Evolutionary conservation across 352 stramenopile genomes (phyloP), one percentile per base, ranked within the genome.

Genomic region (Thalassiosira ordinaria): DNA sequence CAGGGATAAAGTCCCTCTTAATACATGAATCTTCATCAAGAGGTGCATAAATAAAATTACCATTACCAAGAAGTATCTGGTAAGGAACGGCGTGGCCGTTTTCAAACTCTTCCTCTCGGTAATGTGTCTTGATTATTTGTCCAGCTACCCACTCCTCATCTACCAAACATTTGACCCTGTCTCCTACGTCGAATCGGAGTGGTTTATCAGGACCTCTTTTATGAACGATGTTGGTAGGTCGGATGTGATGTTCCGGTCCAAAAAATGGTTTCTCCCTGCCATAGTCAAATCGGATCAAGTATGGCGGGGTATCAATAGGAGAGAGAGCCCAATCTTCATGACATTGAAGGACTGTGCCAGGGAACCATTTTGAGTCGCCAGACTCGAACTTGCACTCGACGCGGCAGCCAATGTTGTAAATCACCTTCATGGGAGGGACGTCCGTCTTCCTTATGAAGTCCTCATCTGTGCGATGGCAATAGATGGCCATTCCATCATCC

Each of bases 1-100:
- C 72, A 94, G 1, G 94, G 92, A 87, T 41, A 11, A 11, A 11
- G 5, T 5, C 5, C 33, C 11, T 41, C 11, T 11, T 41, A 11
- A 41, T 41, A 41, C 33, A 41, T 11, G 5, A 5, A 41, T 41
- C 11, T 41, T 5, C 11, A 41, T 41, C 33, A 41, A 94, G 86
- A 16, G 33, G 33, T 5, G 11, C 5, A 11, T 67, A 35, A n/a
- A 11, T 41, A 41, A 41, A 11, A 11, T 41, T 41, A 11, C 33
- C 33, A 41, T 11, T 11, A 41, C 33, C 11, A 41, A 11, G 11
- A 41, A 41, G 11, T 5, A 11, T 41, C 33, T 5, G 5, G 11
- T 41, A 41, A 14, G 60, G 60, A 20, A 44, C 60, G n/a, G 60
- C 60, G 13, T 57, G 27, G 2, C 44, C 60, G 8, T 68, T 51